phyloP scores from a whole-genome alignment of 129 eudicot genomes.

The Flaveria trinervia region DNA sequence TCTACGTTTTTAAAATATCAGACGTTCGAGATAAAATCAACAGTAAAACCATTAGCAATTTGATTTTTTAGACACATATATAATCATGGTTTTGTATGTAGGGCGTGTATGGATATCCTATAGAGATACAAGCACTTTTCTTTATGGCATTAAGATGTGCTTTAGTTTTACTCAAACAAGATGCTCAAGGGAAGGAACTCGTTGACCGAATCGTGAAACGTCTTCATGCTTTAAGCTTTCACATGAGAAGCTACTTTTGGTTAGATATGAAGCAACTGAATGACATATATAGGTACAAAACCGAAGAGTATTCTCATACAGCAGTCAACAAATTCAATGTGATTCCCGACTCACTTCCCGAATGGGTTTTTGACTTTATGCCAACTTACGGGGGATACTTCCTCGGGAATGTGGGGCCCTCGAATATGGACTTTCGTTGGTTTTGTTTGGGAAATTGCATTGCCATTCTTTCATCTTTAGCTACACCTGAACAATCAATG shows the following conservation, averaged over 20 bases:
- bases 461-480: slow-evolving; percentile 87
- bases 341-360: slow-evolving; percentile 96
- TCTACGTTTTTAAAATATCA: not conserved
- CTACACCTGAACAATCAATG: slow-evolving; percentile 75
- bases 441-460: slow-evolving; percentile 92
- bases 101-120: slow-evolving; percentile 97
- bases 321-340: slow-evolving; percentile 96
- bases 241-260: slow-evolving; percentile 97
- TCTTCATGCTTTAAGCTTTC: slow-evolving; percentile 91
- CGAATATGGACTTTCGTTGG: slow-evolving; percentile 98
- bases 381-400: slow-evolving; percentile 88
- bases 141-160: slow-evolving; percentile 97
- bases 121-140: slow-evolving; percentile 95
- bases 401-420: slow-evolving; percentile 90
- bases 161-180: slow-evolving; percentile 66
- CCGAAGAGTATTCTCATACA: slow-evolving; percentile 93
- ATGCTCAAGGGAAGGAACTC: slow-evolving; percentile 79
- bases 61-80: not conserved
- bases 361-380: slow-evolving; percentile 96
- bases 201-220: slow-evolving; percentile 73
- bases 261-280: slow-evolving; percentile 85
- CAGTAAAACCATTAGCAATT: too few species aligned
- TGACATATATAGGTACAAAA: slow-evolving; percentile 87
- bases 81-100: slow-evolving; percentile 18
- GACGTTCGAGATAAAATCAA: too few species aligned